These are phyloP conservation scores for Podaxis carcinomalis DNA, from an alignment of 768 basidiomycete species.

Conservation along the genomic window DNA sequence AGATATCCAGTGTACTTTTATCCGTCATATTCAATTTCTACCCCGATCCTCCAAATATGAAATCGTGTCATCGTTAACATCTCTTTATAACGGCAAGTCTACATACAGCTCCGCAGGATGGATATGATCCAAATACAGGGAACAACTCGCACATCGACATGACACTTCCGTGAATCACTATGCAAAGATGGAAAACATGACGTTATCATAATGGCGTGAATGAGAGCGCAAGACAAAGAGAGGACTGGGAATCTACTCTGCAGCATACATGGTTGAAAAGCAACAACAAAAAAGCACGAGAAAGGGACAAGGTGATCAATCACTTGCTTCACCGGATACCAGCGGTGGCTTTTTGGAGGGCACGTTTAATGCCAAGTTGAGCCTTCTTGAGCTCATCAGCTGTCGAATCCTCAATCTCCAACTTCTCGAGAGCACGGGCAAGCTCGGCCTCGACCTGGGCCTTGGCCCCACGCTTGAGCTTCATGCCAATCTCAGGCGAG, in stretches of 20 bases:
- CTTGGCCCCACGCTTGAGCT: constrained; percentile 97
- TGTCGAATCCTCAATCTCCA: constrained; percentile 94
- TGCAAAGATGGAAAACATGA: constrained; percentile 21
- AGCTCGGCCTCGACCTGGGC: constrained; percentile 95
- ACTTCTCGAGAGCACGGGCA: constrained; percentile 95
- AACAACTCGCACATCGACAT: background rate
- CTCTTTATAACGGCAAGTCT: constrained; percentile 2
- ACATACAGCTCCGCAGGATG: constrained; percentile 6
- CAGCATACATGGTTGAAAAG: constrained; percentile 18
- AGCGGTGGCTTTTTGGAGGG: constrained; percentile 95
- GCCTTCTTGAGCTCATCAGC: constrained; percentile 96
- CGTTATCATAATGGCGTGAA: constrained; percentile 24
- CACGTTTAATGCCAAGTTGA: constrained; percentile 92
- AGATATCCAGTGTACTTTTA: background rate
- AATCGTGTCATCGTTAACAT: constrained; percentile 4
- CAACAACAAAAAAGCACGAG: background rate
- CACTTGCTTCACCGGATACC: constrained; percentile 64
- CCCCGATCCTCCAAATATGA: background rate
- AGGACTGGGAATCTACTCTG: constrained; percentile 16
- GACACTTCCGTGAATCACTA: constrained; percentile 11
- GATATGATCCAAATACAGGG: background rate
- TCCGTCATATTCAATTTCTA: background rate
- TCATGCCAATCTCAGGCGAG: constrained; percentile 94
- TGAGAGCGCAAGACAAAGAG: constrained; percentile 16
- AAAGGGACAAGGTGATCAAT: constrained; percentile 4